phyloP scores from a whole-genome alignment of 345 rosid species.

The Kandelia obovata region DNA sequence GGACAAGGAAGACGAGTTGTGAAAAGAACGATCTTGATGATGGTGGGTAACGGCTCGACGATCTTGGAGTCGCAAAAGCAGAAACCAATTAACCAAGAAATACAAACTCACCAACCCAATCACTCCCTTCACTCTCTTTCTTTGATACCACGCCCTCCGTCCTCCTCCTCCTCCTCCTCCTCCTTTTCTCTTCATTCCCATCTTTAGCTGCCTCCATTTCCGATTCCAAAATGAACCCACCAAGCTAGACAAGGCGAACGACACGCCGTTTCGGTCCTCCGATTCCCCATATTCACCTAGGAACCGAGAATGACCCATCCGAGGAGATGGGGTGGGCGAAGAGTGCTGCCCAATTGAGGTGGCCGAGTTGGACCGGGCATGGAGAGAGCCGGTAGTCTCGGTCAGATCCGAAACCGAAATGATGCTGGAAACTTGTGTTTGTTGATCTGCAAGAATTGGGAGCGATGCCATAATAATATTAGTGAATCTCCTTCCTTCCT shows the following conservation, averaged over 20 bases:
- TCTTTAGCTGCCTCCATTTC: constrained; percentile 24
- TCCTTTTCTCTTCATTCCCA: constrained; percentile 38
- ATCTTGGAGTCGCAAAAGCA: constrained; percentile 65
- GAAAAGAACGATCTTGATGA: constrained; percentile 26
- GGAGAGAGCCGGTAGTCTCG: neutral
- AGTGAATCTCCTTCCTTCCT: neutral
- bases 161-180: constrained; percentile 37
- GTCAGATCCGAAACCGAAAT: constrained; percentile 4
- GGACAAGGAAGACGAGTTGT: constrained; percentile 37
- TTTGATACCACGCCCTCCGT: constrained; percentile 45
- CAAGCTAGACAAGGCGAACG: constrained; percentile 23
- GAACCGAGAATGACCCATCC: neutral
- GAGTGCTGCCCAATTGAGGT: constrained; percentile 5
- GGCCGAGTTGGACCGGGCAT: neutral
- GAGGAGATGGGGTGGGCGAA: constrained; percentile 10
- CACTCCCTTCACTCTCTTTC: constrained; percentile 43
- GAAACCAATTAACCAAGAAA: constrained; percentile 68
- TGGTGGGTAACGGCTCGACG: constrained; percentile 25
- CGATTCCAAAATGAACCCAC: constrained; percentile 32
- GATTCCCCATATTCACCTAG: neutral
- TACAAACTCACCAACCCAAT: constrained; percentile 57
- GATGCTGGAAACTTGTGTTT: neutral
- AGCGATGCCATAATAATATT: neutral
- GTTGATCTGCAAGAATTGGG: neutral
- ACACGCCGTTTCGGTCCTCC: neutral